Evolutionary conservation across 176 grass and related monocot genomes (phyloP).

Genomic region (Calamus simplicifolius): DNA sequence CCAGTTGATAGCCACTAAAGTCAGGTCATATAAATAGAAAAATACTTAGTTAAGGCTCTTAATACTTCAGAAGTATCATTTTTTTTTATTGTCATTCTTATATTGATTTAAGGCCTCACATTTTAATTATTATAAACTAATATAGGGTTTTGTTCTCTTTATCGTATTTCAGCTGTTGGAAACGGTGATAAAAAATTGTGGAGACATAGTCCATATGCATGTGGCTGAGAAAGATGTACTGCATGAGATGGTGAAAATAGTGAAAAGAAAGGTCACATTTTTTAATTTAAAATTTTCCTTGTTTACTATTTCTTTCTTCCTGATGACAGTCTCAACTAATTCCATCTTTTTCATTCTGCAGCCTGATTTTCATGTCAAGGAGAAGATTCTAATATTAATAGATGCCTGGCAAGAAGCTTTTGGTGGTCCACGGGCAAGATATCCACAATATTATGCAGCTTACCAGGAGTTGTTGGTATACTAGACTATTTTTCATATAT

Average conservation of each 20-base stretch:
- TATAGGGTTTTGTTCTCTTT: background rate
- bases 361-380: constrained; percentile 69
- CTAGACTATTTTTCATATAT: background rate
- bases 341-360: constrained; percentile 29
- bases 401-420: constrained; percentile 98
- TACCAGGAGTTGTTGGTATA: constrained; percentile 87
- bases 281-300: background rate
- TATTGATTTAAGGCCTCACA: too few species aligned
- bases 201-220: constrained; percentile 73
- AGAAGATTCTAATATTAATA: constrained; percentile 75
- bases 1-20: too few species aligned
- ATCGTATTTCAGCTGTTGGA: constrained; percentile 64
- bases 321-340: too few species aligned
- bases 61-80: too few species aligned
- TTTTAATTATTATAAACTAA: too few species aligned
- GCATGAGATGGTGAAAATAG: constrained; percentile 90
- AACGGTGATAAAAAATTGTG: constrained; percentile 87
- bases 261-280: constrained; percentile 76
- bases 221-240: constrained; percentile 77
- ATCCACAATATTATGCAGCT: constrained; percentile 71
- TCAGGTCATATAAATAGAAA: too few species aligned
- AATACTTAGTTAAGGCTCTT: too few species aligned
- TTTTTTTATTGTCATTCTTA: too few species aligned
- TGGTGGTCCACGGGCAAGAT: constrained; percentile 55
- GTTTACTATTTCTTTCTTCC: too few species aligned